A percentile compares a stretch with the other conserved stretches of the same genome.
Evolutionary conservation across 2,329 filamentous ascomycete genomes (phyloP).

Genomic region (Onygena corvina): DNA sequence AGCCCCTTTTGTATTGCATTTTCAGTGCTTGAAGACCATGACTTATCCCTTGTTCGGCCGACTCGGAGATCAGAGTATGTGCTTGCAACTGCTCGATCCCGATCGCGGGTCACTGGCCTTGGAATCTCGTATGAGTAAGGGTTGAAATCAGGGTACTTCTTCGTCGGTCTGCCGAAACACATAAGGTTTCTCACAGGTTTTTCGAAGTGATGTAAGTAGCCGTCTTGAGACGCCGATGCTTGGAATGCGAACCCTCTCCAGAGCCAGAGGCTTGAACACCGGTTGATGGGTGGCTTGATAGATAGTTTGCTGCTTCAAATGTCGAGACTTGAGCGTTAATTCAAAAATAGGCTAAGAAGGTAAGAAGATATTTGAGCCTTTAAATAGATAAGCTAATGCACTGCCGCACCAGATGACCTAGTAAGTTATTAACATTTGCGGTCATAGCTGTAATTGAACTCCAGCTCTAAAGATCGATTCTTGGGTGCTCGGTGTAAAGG

Average conservation of each 20-base stretch:
- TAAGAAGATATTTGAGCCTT: neutral
- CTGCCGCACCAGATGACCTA: neutral
- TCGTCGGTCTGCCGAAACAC: slow-evolving; percentile 6
- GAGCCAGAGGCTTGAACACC: too few species aligned
- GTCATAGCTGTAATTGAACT: neutral
- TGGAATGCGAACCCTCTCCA: too few species aligned
- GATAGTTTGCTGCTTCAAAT: too few species aligned
- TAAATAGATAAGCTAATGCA: too few species aligned
- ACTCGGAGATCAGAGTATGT: neutral
- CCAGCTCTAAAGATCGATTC: neutral
- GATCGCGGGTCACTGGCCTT: slow-evolving; percentile 1
- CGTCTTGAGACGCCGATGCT: too few species aligned
- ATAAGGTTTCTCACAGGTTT: too few species aligned
- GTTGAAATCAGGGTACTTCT: slow-evolving; percentile 3
- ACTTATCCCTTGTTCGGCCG: neutral
- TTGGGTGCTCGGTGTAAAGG: neutral
- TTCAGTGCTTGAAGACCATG: neutral
- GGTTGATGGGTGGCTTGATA: too few species aligned
- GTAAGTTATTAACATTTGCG: neutral
- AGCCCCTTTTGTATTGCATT: neutral
- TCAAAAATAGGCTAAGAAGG: too few species aligned
- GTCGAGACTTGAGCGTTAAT: too few species aligned
- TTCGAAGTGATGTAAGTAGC: too few species aligned
- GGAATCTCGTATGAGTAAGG: slow-evolving; percentile 2
- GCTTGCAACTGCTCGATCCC: neutral